These are phyloP conservation scores for Yamadazyma kanchanaburiensis DNA, from an alignment of 1,139 yeast species.

Conservation along the genomic window DNA sequence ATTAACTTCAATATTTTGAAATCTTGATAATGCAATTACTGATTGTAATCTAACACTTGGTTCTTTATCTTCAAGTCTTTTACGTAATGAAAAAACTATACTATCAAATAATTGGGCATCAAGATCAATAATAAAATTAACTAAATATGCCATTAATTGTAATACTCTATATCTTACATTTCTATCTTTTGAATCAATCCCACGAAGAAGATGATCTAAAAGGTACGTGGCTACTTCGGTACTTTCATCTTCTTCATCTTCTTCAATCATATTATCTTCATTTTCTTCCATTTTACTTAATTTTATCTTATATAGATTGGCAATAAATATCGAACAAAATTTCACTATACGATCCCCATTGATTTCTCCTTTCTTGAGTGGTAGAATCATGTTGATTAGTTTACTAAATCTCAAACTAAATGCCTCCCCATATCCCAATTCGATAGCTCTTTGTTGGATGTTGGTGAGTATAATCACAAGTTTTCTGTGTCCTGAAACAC, in stretches of 20 bases:
- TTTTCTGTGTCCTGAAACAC: slow-evolving; percentile 75
- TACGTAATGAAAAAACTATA: slow-evolving; percentile 57
- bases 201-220: slow-evolving; percentile 66
- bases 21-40: slow-evolving; percentile 71
- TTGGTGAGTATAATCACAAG: slow-evolving; percentile 61
- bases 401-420: slow-evolving; percentile 61
- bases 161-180: slow-evolving; percentile 79
- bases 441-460: slow-evolving; percentile 55
- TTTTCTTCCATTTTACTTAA: slow-evolving; percentile 3
- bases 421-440: slow-evolving; percentile 49
- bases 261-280: slow-evolving; percentile 19
- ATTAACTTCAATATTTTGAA: slow-evolving; percentile 51
- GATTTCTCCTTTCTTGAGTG: slow-evolving; percentile 66
- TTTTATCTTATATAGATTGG: slow-evolving; percentile 38
- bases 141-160: slow-evolving; percentile 71
- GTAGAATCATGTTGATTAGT: slow-evolving; percentile 61
- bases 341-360: slow-evolving; percentile 78
- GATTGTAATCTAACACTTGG: slow-evolving; percentile 79
- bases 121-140: slow-evolving; percentile 72
- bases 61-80: slow-evolving; percentile 76
- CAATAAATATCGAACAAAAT: slow-evolving; percentile 66
- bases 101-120: slow-evolving; percentile 70
- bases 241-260: slow-evolving; percentile 11
- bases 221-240: slow-evolving; percentile 30
- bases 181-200: slow-evolving; percentile 72